Base-by-base conservation (phyloP, 2,329 filamentous ascomycete genomes). In the Microsporum audouinii region DNA sequence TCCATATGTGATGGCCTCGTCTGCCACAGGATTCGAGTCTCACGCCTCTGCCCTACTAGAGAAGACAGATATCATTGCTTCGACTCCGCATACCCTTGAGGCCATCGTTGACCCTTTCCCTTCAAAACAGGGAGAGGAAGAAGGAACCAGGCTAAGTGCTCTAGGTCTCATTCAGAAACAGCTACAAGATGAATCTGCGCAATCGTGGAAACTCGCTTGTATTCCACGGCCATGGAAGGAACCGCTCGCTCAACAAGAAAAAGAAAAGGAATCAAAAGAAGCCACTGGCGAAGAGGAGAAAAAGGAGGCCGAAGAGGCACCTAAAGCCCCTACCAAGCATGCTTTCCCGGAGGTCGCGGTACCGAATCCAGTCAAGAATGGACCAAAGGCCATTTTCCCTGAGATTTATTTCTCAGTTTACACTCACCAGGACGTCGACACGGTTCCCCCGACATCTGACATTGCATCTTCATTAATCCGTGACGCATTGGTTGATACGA, bases 331-430 rank as follows among this genome's bases (percentile, higher is more conserved):
- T 5, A 72, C 76, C 58, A 95, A 91, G 74, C 89, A 97, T 71
- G 72, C 82, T 2, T 86, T 97, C 66, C 94, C 94, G 0, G 68
- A 81, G 1, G 85, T 97, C 66, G 79, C 77, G 1, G 82, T 97
- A 58, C 92, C 94, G 0, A 82, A 86, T 56, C 84, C 85, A 1
- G 85, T 96, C 60, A 81, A 85, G 60, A 82, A 88, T 34, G 92
- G 91, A 0, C 79, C 86, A 6, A 84, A 85, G 59, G 81, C 89
- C 1, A 79, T 96, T 51, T 96, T 96, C 71, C 94, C 94, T 0
- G 94, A 99, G 74, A 82, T 96, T 29, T 96, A 91, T 76, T 88
- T 95, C 71, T 97, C 94, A 1, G 89, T 97, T 57, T 99, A 95
- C 71, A 82, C 85, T 4, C 83, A 89, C 65, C 91, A 96, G 71